These are phyloP conservation scores for Huntiella omanensis DNA, from an alignment of 2,329 filamentous ascomycete genomes.

Conservation along the genomic window DNA sequence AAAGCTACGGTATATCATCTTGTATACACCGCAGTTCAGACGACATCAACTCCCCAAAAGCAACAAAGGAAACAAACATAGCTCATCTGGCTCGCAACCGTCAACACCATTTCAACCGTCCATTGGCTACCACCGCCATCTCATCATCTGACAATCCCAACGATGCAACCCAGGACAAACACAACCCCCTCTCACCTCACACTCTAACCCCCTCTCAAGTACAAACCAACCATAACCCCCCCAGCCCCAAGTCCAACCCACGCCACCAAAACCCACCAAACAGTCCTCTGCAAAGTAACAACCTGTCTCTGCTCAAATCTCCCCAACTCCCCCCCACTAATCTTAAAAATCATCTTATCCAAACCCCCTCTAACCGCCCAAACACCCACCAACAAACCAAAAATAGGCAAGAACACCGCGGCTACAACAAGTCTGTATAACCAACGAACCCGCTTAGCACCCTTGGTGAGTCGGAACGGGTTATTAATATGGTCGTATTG, in stretches of 20 bases:
- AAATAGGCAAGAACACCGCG: neutral
- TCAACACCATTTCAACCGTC: too few relatives aligned
- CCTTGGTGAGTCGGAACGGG: constrained; percentile 2
- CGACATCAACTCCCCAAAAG: too few relatives aligned
- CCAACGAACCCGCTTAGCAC: neutral
- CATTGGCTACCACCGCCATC: too few relatives aligned
- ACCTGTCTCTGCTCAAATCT: constrained; percentile 5
- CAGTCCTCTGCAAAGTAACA: constrained; percentile 1
- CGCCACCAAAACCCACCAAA: constrained; percentile 7
- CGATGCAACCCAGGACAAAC: too few relatives aligned
- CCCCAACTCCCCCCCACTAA: neutral
- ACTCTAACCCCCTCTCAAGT: neutral
- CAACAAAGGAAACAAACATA: too few relatives aligned
- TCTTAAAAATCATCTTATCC: constrained; percentile 1
- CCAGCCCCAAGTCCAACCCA: constrained; percentile 2
- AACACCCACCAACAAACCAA: constrained; percentile 3
- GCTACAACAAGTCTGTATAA: constrained; percentile 2
- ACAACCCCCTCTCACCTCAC: too few relatives aligned
- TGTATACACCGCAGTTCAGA: too few relatives aligned
- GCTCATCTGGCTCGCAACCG: too few relatives aligned
- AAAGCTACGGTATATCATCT: too few relatives aligned
- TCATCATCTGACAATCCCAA: too few relatives aligned
- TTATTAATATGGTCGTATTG: constrained; percentile 1
- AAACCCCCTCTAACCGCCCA: constrained; percentile 3
- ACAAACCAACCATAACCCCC: constrained; percentile 5